Percentiles rank a stretch among this genome's conserved stretches.
Evolutionary conservation across 352 stramenopile genomes (phyloP).

Genomic region (Pythium aristosporum): DNA sequence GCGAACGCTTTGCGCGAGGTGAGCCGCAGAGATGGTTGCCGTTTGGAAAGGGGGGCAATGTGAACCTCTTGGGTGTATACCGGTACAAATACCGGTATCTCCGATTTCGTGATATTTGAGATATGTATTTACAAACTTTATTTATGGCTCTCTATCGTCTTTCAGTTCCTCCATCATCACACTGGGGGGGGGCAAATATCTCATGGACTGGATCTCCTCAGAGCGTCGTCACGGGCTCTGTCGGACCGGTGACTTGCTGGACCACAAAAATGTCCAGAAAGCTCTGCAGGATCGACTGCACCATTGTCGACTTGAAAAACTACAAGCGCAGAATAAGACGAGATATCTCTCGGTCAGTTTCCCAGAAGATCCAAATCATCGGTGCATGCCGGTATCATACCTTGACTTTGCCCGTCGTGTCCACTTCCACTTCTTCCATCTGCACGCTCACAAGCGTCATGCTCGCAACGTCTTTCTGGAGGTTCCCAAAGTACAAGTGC

Average conservation of each 20-base stretch:
- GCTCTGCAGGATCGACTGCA: slow-evolving; percentile 20
- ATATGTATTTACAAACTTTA: not conserved
- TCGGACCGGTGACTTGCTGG: slow-evolving; percentile 8
- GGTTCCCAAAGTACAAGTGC: slow-evolving; percentile 23
- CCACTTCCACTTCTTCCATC: slow-evolving; percentile 25
- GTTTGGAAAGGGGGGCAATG: slow-evolving; percentile 3
- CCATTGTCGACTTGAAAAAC: slow-evolving; percentile 26
- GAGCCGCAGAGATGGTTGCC: slow-evolving; percentile 8
- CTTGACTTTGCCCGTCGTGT: slow-evolving; percentile 23
- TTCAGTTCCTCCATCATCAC: no score
- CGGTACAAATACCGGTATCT: slow-evolving; percentile 10
- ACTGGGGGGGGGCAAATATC: no score
- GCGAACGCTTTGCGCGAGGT: not conserved
- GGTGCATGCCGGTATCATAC: slow-evolving; percentile 13
- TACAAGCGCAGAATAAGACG: not conserved
- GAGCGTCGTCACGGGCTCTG: slow-evolving; percentile 14
- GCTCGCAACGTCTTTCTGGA: slow-evolving; percentile 12
- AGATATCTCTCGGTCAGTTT: not conserved
- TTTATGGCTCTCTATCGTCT: not conserved
- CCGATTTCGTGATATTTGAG: not conserved
- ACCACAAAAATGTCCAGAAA: slow-evolving; percentile 26
- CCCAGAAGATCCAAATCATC: not conserved
- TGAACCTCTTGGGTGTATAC: slow-evolving; percentile 2
- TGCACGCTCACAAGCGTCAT: slow-evolving; percentile 27
- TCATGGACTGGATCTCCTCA: slow-evolving; percentile 1